Evolutionary conservation across 2,329 filamentous ascomycete genomes (phyloP).

Genomic region (Phaeosphaeria sp.): DNA sequence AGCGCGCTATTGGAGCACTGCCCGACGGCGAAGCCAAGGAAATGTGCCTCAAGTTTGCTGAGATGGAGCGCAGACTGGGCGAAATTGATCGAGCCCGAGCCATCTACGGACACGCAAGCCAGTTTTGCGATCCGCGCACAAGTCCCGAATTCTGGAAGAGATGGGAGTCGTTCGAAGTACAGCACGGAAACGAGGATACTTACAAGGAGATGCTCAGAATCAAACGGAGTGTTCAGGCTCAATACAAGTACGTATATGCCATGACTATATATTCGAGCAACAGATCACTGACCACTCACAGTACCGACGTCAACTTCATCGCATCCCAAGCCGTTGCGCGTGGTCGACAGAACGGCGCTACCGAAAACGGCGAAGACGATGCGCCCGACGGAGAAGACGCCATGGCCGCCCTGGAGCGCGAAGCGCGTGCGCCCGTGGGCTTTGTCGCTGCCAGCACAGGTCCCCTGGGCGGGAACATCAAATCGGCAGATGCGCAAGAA

Average conservation of each 20-base stretch:
- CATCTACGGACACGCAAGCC: conserved; percentile 94
- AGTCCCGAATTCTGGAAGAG: conserved; percentile 92
- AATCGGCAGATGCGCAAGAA: conserved; percentile 46
- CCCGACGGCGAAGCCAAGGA: conserved; percentile 92
- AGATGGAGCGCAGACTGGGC: conserved; percentile 90
- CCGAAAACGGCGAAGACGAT: conserved; percentile 51
- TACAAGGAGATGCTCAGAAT: conserved; percentile 99
- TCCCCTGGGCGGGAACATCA: conserved; percentile 66
- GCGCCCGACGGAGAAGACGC: conserved; percentile 69
- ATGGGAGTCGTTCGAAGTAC: conserved; percentile 97
- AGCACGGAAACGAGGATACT: conserved; percentile 98
- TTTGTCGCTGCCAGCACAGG: conserved; percentile 88
- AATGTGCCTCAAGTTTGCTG: conserved; percentile 98
- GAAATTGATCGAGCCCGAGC: conserved; percentile 94
- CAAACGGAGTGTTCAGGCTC: conserved; percentile 94
- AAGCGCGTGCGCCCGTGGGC: conserved; percentile 85
- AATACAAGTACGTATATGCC: conserved; percentile 75
- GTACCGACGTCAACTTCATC: conserved; percentile 97
- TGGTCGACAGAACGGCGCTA: conserved; percentile 67
- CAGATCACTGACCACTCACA: conserved; percentile 49
- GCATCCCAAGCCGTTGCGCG: conserved; percentile 91
- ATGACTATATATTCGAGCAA: background rate
- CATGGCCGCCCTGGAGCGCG: conserved; percentile 87
- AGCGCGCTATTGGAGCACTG: conserved; percentile 90
- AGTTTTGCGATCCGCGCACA: conserved; percentile 95